Evolutionary conservation across 805 yeast genomes (phyloP), one percentile per base, ranked within the genome.

Genomic region (Zygosaccharomyces rouxii): DNA sequence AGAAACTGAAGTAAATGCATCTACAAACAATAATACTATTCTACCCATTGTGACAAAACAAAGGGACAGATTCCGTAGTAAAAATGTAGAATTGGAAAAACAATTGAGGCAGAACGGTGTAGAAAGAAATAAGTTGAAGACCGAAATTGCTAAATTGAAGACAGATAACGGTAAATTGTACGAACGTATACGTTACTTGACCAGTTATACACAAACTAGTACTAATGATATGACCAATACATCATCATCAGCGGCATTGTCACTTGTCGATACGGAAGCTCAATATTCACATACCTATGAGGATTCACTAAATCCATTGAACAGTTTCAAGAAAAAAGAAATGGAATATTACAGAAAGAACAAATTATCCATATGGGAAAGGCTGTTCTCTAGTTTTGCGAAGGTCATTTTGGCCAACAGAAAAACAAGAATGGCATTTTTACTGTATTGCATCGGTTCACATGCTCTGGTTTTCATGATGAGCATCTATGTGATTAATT

Each of bases 31-130:
- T 6, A 79, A 77, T 45, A 76, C 81, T 3, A 79, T 90, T 25
- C 67, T 92, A 44, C 95, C 95, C 1, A 89, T 92, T 46, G 80
- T 94, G 25, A 89, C 97, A 11, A 90, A 92, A 62, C 99, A 92
- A 70, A 81, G 99, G 64, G 99, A 92, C 66, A 74, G 99, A 53
- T 89, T 90, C 73, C 81, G 95, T 58, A 77, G 79, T n/a, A 77
- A 89, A 47, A 88, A 85, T 59, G 79, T 78, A 49, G 96, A 88
- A 62, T 74, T 94, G 47, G 98, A 92, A 64, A 85, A 85, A 48
- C 95, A 89, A 58, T 59, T 83, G 33, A 81, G 86, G 63, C 79
- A 78, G 55, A 80, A 78, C 53, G 73, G 73, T 44, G 63, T 69
- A 18, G 72, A 74, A 35, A 73, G 84, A 23, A 74, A 71, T 33